These are phyloP conservation scores for Laetiporus sulphureus DNA, from an alignment of 1,284 basidiomycete genomes.

Conservation along the genomic window DNA sequence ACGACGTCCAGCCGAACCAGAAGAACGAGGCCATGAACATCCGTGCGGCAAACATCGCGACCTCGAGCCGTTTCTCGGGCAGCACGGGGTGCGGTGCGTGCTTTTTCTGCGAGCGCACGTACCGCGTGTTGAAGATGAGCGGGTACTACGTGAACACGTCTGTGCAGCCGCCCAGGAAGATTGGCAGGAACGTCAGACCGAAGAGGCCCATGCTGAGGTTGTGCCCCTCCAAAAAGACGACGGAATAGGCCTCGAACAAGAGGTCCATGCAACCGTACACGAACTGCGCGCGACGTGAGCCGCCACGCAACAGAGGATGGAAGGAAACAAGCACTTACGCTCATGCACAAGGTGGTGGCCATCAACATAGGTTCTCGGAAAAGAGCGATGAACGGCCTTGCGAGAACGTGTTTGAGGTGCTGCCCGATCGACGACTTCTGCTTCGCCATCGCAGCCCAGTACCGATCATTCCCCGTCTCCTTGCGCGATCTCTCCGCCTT, in stretches of 20 bases:
- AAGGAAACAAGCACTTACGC: conserved; percentile 18
- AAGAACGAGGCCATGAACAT: conserved; percentile 37
- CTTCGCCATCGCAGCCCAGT: conserved; percentile 36
- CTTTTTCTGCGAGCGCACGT: conserved; percentile 20
- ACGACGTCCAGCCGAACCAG: conserved; percentile 41
- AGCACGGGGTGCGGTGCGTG: conserved; percentile 34
- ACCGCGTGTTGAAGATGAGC: conserved; percentile 27
- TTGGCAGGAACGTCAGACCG: conserved; percentile 41
- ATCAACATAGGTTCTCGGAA: conserved; percentile 40
- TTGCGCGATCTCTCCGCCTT: conserved; percentile 24
- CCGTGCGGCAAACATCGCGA: conserved; percentile 34
- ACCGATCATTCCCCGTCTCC: conserved; percentile 50
- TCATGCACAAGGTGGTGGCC: conserved; percentile 40
- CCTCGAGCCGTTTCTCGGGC: conserved; percentile 41
- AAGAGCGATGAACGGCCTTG: conserved; percentile 36
- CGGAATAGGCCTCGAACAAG: conserved; percentile 30
- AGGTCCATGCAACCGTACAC: conserved; percentile 41
- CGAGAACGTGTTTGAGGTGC: conserved; percentile 26
- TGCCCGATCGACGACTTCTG: conserved; percentile 25
- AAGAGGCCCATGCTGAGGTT: conserved; percentile 33
- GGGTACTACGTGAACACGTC: conserved; percentile 21
- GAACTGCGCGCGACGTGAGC: conserved; percentile 19
- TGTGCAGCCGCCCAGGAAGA: conserved; percentile 31
- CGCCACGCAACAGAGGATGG: not conserved
- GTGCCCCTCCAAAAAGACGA: conserved; percentile 27